Conservation (phyloP, 2,329 filamentous ascomycete species). For the Hypoxylon sp. region DNA sequence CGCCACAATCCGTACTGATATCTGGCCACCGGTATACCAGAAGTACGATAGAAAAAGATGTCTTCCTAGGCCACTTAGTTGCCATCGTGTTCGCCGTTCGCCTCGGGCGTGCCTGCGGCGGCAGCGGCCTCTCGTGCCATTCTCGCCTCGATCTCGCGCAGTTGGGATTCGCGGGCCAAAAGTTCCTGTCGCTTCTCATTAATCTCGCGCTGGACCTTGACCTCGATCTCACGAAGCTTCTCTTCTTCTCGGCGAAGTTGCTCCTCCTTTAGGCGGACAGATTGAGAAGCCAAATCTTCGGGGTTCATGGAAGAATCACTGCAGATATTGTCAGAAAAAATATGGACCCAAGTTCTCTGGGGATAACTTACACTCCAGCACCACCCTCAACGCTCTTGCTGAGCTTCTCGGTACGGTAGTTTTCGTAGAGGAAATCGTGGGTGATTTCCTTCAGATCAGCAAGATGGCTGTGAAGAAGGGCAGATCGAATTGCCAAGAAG, state of each 20-base stretch:
- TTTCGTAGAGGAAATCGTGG: constrained; percentile 99
- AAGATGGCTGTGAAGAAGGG: constrained; percentile 96
- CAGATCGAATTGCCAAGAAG: constrained; percentile 96
- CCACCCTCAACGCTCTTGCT: constrained; percentile 98
- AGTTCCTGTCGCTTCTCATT: constrained; percentile 99
- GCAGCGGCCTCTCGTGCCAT: constrained; percentile 84
- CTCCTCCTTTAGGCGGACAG: constrained; percentile 98
- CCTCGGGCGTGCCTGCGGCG: constrained; percentile 61
- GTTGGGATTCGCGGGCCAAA: constrained; percentile 95
- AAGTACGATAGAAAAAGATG: constrained; percentile 49
- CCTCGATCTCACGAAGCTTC: constrained; percentile 99
- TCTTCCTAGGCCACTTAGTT: constrained; percentile 57
- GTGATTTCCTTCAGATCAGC: constrained; percentile 99
- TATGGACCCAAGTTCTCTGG: constrained; percentile 1
- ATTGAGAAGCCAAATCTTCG: constrained; percentile 96
- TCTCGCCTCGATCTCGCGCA: constrained; percentile 97
- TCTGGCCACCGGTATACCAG: constrained; percentile 48
- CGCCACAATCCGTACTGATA: constrained; percentile 49
- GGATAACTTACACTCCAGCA: constrained; percentile 81
- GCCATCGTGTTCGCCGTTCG: constrained; percentile 70
- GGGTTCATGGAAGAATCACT: constrained; percentile 95
- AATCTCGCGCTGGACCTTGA: constrained; percentile 99
- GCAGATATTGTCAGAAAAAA: constrained; percentile 52
- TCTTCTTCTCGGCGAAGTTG: constrained; percentile 99
- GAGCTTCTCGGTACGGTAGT: constrained; percentile 99